Percentiles rank a stretch among this genome's conserved stretches.
Conservation (phyloP, 768 basidiomycete genomes). For the Jaapia argillacea region DNA sequence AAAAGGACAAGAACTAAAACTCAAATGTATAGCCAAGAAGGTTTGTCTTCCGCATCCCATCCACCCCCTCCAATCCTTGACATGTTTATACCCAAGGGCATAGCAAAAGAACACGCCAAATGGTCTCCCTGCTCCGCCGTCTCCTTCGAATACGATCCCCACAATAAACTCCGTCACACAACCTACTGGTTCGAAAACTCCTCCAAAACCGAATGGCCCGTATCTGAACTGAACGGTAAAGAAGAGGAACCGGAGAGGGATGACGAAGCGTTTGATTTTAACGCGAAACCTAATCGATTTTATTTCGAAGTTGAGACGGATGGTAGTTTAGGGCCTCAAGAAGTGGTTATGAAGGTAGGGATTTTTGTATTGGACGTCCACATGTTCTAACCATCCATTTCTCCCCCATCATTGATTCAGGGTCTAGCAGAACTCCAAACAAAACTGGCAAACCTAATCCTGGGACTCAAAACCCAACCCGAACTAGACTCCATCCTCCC, state of each 20-base stretch:
- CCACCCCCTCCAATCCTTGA: not conserved
- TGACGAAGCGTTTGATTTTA: conserved; percentile 79
- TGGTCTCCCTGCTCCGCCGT: conserved; percentile 97
- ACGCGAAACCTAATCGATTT: conserved; percentile 81
- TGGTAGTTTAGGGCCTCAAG: conserved; percentile 80
- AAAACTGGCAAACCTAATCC: conserved; percentile 71
- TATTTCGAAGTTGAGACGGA: conserved; percentile 95
- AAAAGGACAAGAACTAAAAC: conserved; percentile 84
- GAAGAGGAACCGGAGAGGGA: conserved; percentile 78
- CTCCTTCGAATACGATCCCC: conserved; percentile 94
- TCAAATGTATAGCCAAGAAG: conserved; percentile 89
- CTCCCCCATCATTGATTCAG: conserved; percentile 22
- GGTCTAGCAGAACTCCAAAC: conserved; percentile 72
- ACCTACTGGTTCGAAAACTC: conserved; percentile 90
- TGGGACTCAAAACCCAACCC: conserved; percentile 57
- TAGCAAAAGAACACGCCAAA: conserved; percentile 98
- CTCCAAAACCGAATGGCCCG: conserved; percentile 80
- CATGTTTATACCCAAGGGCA: too few species aligned
- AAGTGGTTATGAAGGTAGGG: conserved; percentile 76
- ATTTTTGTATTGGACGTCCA: not conserved
- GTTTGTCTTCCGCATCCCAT: conserved; percentile 28
- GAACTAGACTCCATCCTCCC: conserved; percentile 42
- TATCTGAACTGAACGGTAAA: conserved; percentile 66
- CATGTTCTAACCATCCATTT: not conserved
- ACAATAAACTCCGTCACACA: conserved; percentile 95